These are phyloP conservation scores for Pseudocercospora eumusae DNA, from an alignment of 2,329 filamentous ascomycete genomes.

Conservation along the genomic window DNA sequence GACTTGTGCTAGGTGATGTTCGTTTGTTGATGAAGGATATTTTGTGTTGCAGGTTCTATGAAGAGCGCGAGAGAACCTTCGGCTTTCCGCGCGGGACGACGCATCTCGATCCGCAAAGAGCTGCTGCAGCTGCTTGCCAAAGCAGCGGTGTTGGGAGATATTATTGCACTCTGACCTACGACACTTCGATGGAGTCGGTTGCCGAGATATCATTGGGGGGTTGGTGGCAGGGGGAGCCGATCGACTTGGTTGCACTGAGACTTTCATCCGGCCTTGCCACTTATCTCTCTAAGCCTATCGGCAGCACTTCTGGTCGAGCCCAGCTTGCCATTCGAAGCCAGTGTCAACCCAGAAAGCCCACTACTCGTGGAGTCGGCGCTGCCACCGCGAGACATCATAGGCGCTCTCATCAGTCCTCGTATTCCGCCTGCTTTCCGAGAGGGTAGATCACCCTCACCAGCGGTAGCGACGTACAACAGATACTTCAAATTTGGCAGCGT, in stretches of 20 bases:
- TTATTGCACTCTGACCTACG: too few species aligned
- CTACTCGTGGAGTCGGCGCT: constrained; percentile 34
- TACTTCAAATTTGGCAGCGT: constrained; percentile 94
- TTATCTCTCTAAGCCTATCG: constrained; percentile 35
- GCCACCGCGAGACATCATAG: constrained; percentile 24
- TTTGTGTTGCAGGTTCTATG: too few species aligned
- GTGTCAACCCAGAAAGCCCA: constrained; percentile 28
- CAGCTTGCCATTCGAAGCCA: constrained; percentile 28
- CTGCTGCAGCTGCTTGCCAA: too few species aligned
- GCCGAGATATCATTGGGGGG: too few species aligned
- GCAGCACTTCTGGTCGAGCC: constrained; percentile 29
- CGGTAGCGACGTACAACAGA: constrained; percentile 82
- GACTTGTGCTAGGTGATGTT: too few species aligned
- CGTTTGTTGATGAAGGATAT: too few species aligned
- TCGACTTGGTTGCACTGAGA: not conserved
- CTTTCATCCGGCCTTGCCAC: constrained; percentile 16
- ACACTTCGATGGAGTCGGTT: too few species aligned
- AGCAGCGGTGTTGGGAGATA: too few species aligned
- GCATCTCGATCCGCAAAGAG: too few species aligned
- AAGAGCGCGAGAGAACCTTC: too few species aligned
- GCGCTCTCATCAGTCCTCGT: constrained; percentile 45
- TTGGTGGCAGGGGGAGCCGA: too few species aligned
- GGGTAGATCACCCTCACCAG: constrained; percentile 67
- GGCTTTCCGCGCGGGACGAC: too few species aligned
- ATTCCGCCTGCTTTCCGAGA: constrained; percentile 57